Base-by-base conservation (phyloP, 2,329 filamentous ascomycete species). In the Drechslerella coelobrocha region DNA sequence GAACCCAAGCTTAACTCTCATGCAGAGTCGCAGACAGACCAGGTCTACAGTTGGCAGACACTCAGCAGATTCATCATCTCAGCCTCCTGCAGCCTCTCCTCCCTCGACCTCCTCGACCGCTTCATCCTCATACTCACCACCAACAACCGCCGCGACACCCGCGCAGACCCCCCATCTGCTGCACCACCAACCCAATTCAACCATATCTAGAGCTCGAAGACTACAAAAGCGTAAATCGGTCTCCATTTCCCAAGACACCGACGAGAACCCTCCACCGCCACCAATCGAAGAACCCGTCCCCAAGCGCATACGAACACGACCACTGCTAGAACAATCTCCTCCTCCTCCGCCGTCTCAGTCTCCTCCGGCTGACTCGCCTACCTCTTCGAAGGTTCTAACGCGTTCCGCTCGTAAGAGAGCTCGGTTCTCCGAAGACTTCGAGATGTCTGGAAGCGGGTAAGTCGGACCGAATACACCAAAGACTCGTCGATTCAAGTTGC, bases 391-490 rank as follows among this genome's bases (percentile, higher is more conserved):
- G 37, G 51, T 56, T 53, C 34, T 62, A 48, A 69, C 65, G 65
- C 65, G 65, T 69, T 69, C 65, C 65, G 65, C 65, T 69, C 60
- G 65, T 55, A 69, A 69, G 57, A 61, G 65, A 59, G 60, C 65
- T 52, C 57, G 65, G 52, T 61, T 62, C 57, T 69, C 65, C 52
- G 65, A 69, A 55, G 65, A 69, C 65, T 69, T 69, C 57, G 65
- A 69, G 65, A 69, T 69, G 65, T 61, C 60, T 62, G 65, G 51
- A 62, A 69, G 65, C 65, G 61, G 65, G 65, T 62, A 14, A 26
- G 65, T 69, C 19, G 4, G 4, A 6, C 17, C 34, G 34, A 6
- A n/a, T 39, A 10, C 34, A 2, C 12, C 12, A 5, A 39, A 14
- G 2, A 14, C 6, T 7, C 29, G 12, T 34, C 29, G 29, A 34